Base-by-base conservation (phyloP, 2,329 filamentous ascomycete genomes). In the Zymoseptoria tritici region DNA sequence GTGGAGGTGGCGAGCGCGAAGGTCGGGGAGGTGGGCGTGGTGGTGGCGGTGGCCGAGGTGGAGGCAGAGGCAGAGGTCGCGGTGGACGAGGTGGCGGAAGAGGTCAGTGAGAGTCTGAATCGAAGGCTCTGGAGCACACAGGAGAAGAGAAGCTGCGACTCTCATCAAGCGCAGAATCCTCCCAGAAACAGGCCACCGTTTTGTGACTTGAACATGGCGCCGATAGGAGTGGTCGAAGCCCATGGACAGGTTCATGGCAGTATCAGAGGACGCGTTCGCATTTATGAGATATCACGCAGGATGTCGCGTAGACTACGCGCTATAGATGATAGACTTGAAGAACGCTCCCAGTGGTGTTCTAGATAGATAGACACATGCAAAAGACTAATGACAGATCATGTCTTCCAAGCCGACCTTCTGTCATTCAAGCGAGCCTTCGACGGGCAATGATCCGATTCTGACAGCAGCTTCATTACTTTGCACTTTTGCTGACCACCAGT, bases 101-200 rank as follows among this genome's bases (percentile, higher is more conserved):
- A 54, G 46, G 59, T 7, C 57, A 31, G 20, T 24, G 13, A 21
- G 24, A 9, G 22, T 42, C n/a, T 79, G 56, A 77, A 20, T 50
- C 16, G 8, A 29, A 9, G 8, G 8, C 26, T 29, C 26, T 29
- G 7, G 7, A 29, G 26, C 26, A 29, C 26, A 29, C 26, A 29
- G 26, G 26, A 29, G 26, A 29, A 29, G 26, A 29, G 8, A 9
- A 29, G 26, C 26, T 29, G 26, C 26, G 26, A 29, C 26, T 29
- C 9, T 29, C 26, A 29, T 29, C 26, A 29, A 29, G 26, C 26
- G 26, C 26, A 29, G 26, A 29, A 9, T 9, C 26, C 26, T 29
- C 26, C 26, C 26, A 8, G 26, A 29, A 29, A 29, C 26, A 29
- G 26, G 26, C 26, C 26, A 29, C 26, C 26, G 26, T 29, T 29